Conservation (phyloP, 2,329 filamentous ascomycete species). For the Colletotrichum coccodes region DNA sequence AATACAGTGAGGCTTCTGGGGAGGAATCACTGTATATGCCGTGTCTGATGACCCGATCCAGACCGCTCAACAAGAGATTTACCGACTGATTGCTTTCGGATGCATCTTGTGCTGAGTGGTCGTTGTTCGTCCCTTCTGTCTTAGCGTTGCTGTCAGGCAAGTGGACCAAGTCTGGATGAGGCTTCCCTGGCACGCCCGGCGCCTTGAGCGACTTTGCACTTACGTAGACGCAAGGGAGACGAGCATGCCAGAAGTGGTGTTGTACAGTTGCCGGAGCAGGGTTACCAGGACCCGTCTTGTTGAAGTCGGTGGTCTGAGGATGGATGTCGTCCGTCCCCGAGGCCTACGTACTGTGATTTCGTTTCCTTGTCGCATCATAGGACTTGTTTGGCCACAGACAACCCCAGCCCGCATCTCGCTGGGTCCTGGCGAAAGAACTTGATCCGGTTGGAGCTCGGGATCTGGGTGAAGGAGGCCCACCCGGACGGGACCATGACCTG, state of each 20-base stretch:
- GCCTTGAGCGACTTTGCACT: slow-evolving; percentile 1
- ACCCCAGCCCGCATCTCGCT: slow-evolving; percentile 15
- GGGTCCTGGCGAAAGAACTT: slow-evolving; percentile 21
- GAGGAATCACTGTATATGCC: neutral
- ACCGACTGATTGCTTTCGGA: neutral
- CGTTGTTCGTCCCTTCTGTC: slow-evolving; percentile 19
- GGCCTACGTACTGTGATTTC: slow-evolving; percentile 4
- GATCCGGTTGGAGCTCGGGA: slow-evolving; percentile 28
- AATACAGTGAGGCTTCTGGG: neutral
- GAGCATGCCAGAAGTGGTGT: slow-evolving; percentile 18
- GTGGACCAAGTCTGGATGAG: slow-evolving; percentile 23
- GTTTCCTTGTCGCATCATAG: slow-evolving; percentile 3
- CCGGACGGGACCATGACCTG: slow-evolving; percentile 27
- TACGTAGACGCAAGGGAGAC: slow-evolving; percentile 25
- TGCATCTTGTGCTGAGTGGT: neutral
- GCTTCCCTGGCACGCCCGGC: slow-evolving; percentile 10
- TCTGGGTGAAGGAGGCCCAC: slow-evolving; percentile 25
- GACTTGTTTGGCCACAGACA: slow-evolving; percentile 14
- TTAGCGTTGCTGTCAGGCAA: neutral
- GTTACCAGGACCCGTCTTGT: neutral
- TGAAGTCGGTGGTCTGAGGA: too few relatives aligned
- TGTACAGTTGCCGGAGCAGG: neutral
- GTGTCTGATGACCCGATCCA: neutral
- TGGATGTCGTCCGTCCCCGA: too few relatives aligned
- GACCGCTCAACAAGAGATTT: neutral